Evolutionary conservation across 139 green algal genomes (phyloP).

Genomic region (Auxenochlorella protothecoides): DNA sequence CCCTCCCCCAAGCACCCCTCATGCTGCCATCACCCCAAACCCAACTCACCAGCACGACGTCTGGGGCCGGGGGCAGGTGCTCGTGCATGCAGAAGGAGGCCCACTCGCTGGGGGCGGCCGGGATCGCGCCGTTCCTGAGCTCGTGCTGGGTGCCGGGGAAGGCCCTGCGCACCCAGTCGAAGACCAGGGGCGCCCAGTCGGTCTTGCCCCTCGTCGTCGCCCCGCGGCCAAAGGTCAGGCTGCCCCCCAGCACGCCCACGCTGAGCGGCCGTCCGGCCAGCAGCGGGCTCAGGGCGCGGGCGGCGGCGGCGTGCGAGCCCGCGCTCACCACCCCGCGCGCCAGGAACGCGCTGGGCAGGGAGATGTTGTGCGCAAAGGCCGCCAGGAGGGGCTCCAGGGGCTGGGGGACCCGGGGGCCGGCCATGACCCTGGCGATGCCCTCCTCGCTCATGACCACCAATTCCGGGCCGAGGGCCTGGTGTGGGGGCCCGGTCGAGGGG

Average conservation of each 20-base stretch:
- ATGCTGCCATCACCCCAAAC: too few relatives aligned
- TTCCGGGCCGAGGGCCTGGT: too few relatives aligned
- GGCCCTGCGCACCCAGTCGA: not conserved
- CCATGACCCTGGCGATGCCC: not conserved
- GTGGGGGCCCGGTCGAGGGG: too few relatives aligned
- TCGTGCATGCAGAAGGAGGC: not conserved
- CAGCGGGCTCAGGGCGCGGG: not conserved
- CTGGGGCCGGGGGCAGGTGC: not conserved
- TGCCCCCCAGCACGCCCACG: not conserved
- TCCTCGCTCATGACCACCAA: not conserved
- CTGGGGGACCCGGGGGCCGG: not conserved
- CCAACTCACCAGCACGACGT: not conserved
- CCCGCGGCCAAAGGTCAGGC: conserved; percentile 5
- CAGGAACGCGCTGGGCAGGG: not conserved
- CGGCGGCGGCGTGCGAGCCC: not conserved
- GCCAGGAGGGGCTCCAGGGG: not conserved
- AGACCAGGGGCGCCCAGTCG: not conserved
- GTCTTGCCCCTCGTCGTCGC: not conserved
- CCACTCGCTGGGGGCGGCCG: conserved; percentile 1
- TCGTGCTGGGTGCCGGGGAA: not conserved
- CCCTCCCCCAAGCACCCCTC: too few relatives aligned
- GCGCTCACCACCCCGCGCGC: not conserved
- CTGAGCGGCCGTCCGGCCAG: not conserved
- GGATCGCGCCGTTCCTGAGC: not conserved
- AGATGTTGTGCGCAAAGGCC: not conserved